Conservation (phyloP, 2,329 filamentous ascomycete species). For the Aspergillus brasiliensis region DNA sequence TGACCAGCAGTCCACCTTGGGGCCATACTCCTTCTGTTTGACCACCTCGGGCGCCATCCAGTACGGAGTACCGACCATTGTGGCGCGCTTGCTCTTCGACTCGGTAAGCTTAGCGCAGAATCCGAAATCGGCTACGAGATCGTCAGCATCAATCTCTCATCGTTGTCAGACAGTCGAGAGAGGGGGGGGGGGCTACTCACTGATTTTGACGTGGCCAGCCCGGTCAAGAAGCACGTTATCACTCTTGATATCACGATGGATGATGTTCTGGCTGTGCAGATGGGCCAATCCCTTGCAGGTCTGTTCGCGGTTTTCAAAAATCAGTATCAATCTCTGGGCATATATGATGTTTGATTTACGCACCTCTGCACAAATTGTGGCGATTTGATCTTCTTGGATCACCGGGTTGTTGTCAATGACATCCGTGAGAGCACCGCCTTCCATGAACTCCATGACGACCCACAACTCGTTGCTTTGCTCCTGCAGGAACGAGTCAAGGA, state of each 20-base stretch:
- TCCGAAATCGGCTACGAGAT: conserved; percentile 85
- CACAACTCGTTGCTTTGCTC: conserved; percentile 95
- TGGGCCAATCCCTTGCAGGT: conserved; percentile 95
- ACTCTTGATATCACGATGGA: conserved; percentile 98
- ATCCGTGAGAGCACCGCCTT: conserved; percentile 94
- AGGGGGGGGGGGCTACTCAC: no score
- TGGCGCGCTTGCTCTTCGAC: conserved; percentile 93
- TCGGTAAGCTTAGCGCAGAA: conserved; percentile 99
- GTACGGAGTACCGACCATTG: conserved; percentile 98
- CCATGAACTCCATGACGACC: conserved; percentile 99
- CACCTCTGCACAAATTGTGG: conserved; percentile 95
- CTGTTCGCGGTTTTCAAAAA: conserved; percentile 51
- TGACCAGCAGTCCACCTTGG: conserved; percentile 98
- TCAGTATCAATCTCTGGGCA: conserved; percentile 12
- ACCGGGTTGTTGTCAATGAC: conserved; percentile 96
- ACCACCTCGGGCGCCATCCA: conserved; percentile 99
- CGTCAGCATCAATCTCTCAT: conserved; percentile 23
- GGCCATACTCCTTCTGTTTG: conserved; percentile 98
- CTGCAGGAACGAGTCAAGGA: conserved; percentile 92
- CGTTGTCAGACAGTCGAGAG: no score
- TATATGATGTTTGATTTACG: conserved; percentile 31
- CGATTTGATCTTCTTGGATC: conserved; percentile 96
- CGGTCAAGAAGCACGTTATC: conserved; percentile 96
- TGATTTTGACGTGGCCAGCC: conserved; percentile 95
- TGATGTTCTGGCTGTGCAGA: conserved; percentile 93